These are phyloP conservation scores for Irpex rosettiformis DNA, from an alignment of 1,284 basidiomycete species.

Conservation along the genomic window DNA sequence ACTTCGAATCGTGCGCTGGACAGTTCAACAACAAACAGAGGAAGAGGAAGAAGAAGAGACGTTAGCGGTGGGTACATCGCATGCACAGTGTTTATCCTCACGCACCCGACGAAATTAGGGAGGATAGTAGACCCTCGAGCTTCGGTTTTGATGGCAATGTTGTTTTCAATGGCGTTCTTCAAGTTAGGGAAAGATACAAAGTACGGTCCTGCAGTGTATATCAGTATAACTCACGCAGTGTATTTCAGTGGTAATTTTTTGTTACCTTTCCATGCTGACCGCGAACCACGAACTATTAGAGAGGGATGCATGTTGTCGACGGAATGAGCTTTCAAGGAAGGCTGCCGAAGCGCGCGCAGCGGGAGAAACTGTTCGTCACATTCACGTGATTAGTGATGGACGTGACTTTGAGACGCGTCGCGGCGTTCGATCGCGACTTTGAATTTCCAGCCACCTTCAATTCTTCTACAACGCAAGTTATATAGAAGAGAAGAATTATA, in stretches of 20 bases:
- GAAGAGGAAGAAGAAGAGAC: too few species aligned
- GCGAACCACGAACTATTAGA: slow-evolving; percentile 24
- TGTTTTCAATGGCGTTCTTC: slow-evolving; percentile 78
- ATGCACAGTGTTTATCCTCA: neutral
- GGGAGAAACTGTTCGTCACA: neutral
- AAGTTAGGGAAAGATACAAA: slow-evolving; percentile 95
- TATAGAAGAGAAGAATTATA: too few species aligned
- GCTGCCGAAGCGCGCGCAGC: neutral
- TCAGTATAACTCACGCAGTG: neutral
- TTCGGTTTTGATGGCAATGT: slow-evolving; percentile 86
- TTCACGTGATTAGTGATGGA: neutral
- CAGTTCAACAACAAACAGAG: too few species aligned
- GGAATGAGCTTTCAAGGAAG: neutral
- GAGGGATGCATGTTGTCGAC: slow-evolving; percentile 26
- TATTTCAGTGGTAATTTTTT: neutral
- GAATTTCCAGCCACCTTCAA: too few species aligned
- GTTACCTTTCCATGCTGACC: slow-evolving; percentile 34
- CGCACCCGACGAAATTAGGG: slow-evolving; percentile 91
- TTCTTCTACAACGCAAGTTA: too few species aligned
- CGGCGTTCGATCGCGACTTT: neutral
- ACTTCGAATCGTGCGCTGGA: slow-evolving; percentile 82
- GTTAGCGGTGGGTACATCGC: too few species aligned
- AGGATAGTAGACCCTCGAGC: slow-evolving; percentile 91
- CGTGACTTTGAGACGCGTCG: neutral
- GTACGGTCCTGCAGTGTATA: slow-evolving; percentile 71